Percentiles rank a stretch among this genome's conserved stretches.
phyloP scores from a whole-genome alignment of 2,329 filamentous ascomycete genomes.

The Cercospora berteroae region DNA sequence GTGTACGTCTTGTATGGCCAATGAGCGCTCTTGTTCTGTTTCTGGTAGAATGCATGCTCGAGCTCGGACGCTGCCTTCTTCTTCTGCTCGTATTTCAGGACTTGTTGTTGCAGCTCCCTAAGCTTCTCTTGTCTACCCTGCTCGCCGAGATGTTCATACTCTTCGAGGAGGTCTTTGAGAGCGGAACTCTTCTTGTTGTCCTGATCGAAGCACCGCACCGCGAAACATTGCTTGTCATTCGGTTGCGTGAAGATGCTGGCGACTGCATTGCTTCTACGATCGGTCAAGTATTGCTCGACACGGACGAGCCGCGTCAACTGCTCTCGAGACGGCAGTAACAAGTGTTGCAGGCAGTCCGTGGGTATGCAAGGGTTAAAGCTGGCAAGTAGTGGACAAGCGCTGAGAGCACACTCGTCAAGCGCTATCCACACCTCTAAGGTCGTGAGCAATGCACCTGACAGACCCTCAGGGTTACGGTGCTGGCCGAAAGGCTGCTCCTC shows the following conservation, averaged over 20 bases:
- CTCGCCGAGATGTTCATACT: background rate
- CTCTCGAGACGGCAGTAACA: conserved; percentile 49
- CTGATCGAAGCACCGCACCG: conserved; percentile 47
- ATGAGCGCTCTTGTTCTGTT: background rate
- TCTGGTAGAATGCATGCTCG: background rate
- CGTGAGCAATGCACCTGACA: conserved; percentile 48
- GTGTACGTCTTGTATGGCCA: background rate
- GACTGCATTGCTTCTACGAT: conserved; percentile 21
- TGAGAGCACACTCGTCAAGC: conserved; percentile 53
- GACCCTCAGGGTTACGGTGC: conserved; percentile 2
- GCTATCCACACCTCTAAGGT: conserved; percentile 58
- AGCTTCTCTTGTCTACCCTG: background rate
- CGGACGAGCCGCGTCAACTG: conserved; percentile 53
- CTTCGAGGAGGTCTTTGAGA: background rate
- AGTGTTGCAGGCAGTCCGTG: conserved; percentile 52
- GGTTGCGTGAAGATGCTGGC: background rate
- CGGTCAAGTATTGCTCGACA: conserved; percentile 52
- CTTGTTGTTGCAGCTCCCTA: background rate
- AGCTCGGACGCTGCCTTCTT: conserved; percentile 4
- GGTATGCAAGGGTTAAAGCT: conserved; percentile 55
- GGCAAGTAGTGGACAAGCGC: conserved; percentile 48
- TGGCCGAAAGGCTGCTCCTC: background rate
- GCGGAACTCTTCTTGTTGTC: conserved; percentile 17
- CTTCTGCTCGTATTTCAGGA: background rate
- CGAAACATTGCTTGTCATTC: conserved; percentile 35